A percentile compares a stretch with the other conserved stretches of the same genome.
Conservation (phyloP, 441 rosid species). For the Gossypium lobatum region DNA sequence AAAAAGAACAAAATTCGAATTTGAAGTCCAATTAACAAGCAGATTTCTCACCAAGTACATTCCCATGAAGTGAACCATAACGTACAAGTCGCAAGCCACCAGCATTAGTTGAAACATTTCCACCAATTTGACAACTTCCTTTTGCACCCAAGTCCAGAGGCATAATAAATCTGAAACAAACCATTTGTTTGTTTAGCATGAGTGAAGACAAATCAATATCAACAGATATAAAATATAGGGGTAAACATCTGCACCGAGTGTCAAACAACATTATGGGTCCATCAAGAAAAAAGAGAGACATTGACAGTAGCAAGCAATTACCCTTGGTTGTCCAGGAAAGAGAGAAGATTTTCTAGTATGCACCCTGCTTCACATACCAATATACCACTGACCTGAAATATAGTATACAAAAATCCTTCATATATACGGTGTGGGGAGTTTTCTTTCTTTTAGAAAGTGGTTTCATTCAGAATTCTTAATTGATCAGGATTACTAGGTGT, state of each 20-base stretch:
- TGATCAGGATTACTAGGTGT: neutral
- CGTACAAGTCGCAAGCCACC: conserved; percentile 96
- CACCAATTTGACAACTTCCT: conserved; percentile 99
- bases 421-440: neutral
- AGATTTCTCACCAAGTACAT: conserved; percentile 56
- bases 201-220: conserved; percentile 14
- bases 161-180: conserved; percentile 88
- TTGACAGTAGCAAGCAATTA: conserved; percentile 23
- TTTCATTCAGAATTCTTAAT: conserved; percentile 2
- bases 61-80: conserved; percentile 92
- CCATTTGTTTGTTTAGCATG: conserved; percentile 29
- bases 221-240: neutral
- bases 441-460: neutral
- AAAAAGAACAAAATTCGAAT: neutral
- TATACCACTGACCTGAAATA: conserved; percentile 73
- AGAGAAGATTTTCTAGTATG: conserved; percentile 79
- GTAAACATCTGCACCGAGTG: neutral
- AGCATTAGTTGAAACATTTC: conserved; percentile 97
- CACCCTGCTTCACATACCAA: conserved; percentile 97
- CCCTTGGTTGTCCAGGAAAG: conserved; percentile 80
- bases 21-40: neutral
- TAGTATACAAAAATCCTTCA: conserved; percentile 19
- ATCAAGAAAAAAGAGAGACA: neutral
- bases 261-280: conserved; percentile 4
- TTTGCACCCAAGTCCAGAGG: conserved; percentile 99